Percentiles rank a stretch among this genome's conserved stretches.
These are phyloP conservation scores for Chamaenerion angustifolium DNA, from an alignment of 345 rosid genomes.

Conservation along the genomic window DNA sequence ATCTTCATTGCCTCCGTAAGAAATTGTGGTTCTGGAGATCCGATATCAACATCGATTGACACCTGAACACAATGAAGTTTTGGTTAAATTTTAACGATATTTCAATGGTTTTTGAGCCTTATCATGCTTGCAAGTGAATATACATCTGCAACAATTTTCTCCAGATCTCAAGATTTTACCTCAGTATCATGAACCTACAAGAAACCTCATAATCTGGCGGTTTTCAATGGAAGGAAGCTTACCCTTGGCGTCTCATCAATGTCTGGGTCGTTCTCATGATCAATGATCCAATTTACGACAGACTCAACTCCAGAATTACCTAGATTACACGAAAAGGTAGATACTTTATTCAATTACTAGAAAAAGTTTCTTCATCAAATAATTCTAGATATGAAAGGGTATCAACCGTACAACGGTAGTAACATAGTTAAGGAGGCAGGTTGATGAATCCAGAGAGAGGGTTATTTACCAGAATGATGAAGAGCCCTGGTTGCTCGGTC, in stretches of 20 bases:
- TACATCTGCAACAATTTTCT: not conserved
- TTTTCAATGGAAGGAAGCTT: constrained; percentile 3
- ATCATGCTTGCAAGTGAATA: not conserved
- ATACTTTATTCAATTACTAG: not conserved
- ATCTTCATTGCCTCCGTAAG: constrained; percentile 29
- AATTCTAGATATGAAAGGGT: too few species aligned
- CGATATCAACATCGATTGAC: constrained; percentile 52
- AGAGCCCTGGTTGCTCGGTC: constrained; percentile 51
- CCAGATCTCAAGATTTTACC: too few species aligned
- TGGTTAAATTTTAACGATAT: not conserved
- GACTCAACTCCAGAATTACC: constrained; percentile 50
- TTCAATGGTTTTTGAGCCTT: too few species aligned
- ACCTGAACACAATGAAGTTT: constrained; percentile 20
- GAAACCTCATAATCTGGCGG: not conserved
- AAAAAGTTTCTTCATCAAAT: too few species aligned
- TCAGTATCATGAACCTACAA: constrained; percentile 1
- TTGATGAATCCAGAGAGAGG: too few species aligned
- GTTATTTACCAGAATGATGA: constrained; percentile 57
- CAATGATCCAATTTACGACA: constrained; percentile 72
- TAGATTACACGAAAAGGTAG: constrained; percentile 7
- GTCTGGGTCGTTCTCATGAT: constrained; percentile 57
- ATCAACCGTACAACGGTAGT: not conserved
- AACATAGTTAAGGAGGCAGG: not conserved
- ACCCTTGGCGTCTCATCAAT: constrained; percentile 61
- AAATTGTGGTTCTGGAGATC: constrained; percentile 31